Base-by-base conservation (phyloP, 768 basidiomycete species). In the Gymnopilus dilepis region DNA sequence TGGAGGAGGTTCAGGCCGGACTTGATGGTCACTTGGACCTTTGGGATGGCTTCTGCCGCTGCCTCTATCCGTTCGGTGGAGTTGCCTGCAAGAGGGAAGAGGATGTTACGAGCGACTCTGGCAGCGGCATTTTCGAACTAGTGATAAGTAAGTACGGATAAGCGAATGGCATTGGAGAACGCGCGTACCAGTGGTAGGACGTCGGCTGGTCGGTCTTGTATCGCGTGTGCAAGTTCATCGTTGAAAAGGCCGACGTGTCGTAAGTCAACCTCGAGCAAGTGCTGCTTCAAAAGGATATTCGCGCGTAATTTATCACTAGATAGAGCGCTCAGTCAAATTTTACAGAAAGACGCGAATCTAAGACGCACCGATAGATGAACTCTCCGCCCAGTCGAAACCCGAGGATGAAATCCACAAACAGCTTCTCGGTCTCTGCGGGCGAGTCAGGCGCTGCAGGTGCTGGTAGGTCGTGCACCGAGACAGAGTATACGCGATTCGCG, bases 41-140 rank as follows among this genome's bases (percentile, higher is more conserved):
- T 90, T 41, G 81, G 77, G 63, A 82, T 82, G 12, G 81, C 74
- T 56, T 82, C 77, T 28, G 72, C 72, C 5, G 80, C 75, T 40
- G 72, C 70, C 52, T 77, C 77, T 22, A 72, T 67, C 33, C 79
- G 74, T 60, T 86, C 76, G 61, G 79, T 77, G 30, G 81, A 80
- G 21, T 77, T 76, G 19, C 76, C 80, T n/a, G 86, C 82, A 4
- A 94, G 80, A 26, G 96, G 95, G 74, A 89, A 94, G 7, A 97
- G 81, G 55, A 97, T 91, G 19, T 84, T 82, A 4, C 92, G 85
- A 24, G 96, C 95, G 2, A 94, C 88, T 67, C 88, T 90, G 0
- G 94, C 87, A 9, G 94, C 88, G 0, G 97, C 96, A 66, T 86
- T 90, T 77, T 99, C 97, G 72, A 99, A 94, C 95, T 98, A n/a